phyloP scores from a whole-genome alignment of 352 stramenopile genomes.

The Phytopythium oedochilum region DNA sequence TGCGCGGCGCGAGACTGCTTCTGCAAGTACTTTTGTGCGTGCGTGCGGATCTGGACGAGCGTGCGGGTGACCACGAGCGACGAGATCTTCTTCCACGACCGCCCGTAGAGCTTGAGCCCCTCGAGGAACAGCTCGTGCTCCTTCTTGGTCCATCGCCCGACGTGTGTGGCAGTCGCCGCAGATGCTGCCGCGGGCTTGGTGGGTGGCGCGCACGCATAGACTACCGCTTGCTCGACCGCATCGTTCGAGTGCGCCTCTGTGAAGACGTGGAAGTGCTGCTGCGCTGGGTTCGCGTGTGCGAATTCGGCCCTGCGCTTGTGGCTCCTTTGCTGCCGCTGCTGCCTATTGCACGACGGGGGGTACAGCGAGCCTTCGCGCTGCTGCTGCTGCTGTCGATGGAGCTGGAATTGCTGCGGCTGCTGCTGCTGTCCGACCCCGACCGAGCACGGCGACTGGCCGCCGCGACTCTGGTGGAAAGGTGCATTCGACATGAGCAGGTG shows the following conservation, averaged over 20 bases:
- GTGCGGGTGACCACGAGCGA: slow-evolving; percentile 75
- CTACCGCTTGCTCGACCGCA: background rate
- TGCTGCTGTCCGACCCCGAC: background rate
- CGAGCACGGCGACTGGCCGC: background rate
- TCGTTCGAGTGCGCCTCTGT: background rate
- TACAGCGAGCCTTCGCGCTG: background rate
- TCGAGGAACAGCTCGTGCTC: slow-evolving; percentile 89
- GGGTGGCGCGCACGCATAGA: background rate
- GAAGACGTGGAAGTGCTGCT: background rate
- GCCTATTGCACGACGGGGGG: background rate
- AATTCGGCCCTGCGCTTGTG: slow-evolving; percentile 9
- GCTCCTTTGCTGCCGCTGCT: background rate
- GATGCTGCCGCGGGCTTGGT: background rate
- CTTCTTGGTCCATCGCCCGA: slow-evolving; percentile 87
- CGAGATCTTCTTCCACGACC: slow-evolving; percentile 91
- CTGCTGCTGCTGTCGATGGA: background rate
- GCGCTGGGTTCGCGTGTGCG: background rate
- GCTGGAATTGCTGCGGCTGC: background rate
- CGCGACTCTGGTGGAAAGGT: background rate
- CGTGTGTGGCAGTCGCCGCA: slow-evolving; percentile 17
- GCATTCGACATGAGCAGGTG: background rate
- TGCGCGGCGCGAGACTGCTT: slow-evolving; percentile 69
- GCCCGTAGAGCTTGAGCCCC: slow-evolving; percentile 80
- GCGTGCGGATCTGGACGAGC: slow-evolving; percentile 94
- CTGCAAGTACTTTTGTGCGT: slow-evolving; percentile 96